Conservation (phyloP, 2,329 filamentous ascomycete genomes). For the Colletotrichum sp. region DNA sequence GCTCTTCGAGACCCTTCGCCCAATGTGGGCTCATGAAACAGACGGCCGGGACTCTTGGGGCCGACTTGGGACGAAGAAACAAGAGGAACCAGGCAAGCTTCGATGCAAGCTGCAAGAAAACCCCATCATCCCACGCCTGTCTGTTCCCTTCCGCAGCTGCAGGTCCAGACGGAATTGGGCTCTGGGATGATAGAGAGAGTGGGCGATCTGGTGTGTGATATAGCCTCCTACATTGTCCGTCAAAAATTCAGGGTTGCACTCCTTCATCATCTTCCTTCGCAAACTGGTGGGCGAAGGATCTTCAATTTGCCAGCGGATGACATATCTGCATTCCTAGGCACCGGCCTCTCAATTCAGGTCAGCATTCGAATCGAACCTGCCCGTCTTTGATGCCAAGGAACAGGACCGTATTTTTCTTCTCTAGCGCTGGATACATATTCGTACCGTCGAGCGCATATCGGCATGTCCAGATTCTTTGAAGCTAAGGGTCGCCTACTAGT, state of each 20-base stretch:
- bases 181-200: not conserved
- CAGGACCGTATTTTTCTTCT: not conserved
- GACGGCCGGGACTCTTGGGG: not conserved
- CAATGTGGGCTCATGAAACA: conserved; percentile 10
- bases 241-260: not conserved
- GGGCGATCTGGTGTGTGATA: not conserved
- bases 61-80: conserved; percentile 7
- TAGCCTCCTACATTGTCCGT: not conserved
- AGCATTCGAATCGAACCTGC: not conserved
- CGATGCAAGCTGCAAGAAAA: conserved; percentile 6
- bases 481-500: not conserved
- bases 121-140: not conserved
- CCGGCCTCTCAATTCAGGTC: not conserved
- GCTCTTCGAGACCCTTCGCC: conserved; percentile 7
- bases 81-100: not conserved
- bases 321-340: not conserved
- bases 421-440: not conserved
- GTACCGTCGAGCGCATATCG: not conserved
- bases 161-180: not conserved
- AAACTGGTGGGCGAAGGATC: not conserved
- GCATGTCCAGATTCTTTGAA: not conserved
- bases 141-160: not conserved
- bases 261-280: not conserved
- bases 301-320: not conserved
- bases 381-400: not conserved